Evolutionary conservation across 768 basidiomycete genomes (phyloP), one percentile per base, ranked within the genome.

Genomic region (Mycena venus): DNA sequence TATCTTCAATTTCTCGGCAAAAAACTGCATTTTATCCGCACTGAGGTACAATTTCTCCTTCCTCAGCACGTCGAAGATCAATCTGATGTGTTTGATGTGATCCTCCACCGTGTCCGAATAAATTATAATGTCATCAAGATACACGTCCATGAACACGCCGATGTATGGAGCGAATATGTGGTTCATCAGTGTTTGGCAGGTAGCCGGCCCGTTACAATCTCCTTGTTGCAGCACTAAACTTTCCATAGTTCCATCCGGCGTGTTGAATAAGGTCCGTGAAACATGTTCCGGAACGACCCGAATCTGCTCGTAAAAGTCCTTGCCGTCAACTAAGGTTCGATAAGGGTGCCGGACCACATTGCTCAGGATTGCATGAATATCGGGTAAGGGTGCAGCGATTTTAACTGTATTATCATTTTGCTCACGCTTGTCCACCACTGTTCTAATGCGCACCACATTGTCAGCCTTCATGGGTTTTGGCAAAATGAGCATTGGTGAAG

Each of bases 281-380:
- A 1, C 66, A 21, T 14, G 81, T 80, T 61, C 78, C 23, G 80
- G 78, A 0, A 76, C 64, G 4, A 85, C 80, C 0, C 79, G 31
- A 0, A 85, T 84, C 60, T 89, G 88, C 69, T 89, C 84, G 76
- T 86, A 89, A 0, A 86, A 85, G 63, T 84, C 80, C 36, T 83
- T 81, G 15, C 82, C 72, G 71, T 89, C 86, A 8, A 82, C 79
- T 65, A 75, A 79, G 3, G 83, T 78, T 0, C 83, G 70, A 42
- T 42, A 76, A 59, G 31, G 47, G 49, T 17, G 76, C 55, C 15
- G 72, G 6, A 79, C 82, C 0, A 85, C 77, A 23, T 78, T 77
- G 0, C 78, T 42, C 0, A 82, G 66, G 17, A 85, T 83, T 3
- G 23, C 58, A 29, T 79, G 59, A 14, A 75, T 72, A 34, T 74